Percentiles rank a stretch among this genome's conserved stretches.
Evolutionary conservation across 2,329 filamentous ascomycete species (phyloP).

Genomic region (Neonectria hederae): DNA sequence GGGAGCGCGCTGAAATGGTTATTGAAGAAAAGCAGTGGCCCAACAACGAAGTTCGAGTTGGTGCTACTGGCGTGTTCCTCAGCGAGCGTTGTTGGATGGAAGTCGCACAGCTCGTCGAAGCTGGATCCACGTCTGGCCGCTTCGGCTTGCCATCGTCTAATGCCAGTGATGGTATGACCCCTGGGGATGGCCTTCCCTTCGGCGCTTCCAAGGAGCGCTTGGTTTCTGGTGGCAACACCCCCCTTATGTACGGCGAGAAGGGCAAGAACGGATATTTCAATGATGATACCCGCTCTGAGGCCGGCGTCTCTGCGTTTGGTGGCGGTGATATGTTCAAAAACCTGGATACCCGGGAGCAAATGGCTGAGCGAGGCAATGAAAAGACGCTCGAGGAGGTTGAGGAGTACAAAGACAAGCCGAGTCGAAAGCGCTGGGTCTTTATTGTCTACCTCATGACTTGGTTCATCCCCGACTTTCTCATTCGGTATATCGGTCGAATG

Average conservation of each 20-base stretch:
- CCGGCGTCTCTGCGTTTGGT: slow-evolving; percentile 89
- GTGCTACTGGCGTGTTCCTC: slow-evolving; percentile 92
- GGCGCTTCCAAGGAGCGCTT: slow-evolving; percentile 70
- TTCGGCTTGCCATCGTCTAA: slow-evolving; percentile 57
- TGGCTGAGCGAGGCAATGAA: slow-evolving; percentile 94
- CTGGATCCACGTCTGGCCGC: slow-evolving; percentile 59
- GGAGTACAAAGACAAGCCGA: slow-evolving; percentile 77
- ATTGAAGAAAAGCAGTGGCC: slow-evolving; percentile 94
- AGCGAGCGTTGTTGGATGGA: slow-evolving; percentile 97
- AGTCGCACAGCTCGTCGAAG: slow-evolving; percentile 78
- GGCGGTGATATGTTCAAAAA: slow-evolving; percentile 98
- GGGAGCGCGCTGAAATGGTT: slow-evolving; percentile 90
- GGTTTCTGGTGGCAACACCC: slow-evolving; percentile 62
- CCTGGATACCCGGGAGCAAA: slow-evolving; percentile 89
- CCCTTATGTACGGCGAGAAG: slow-evolving; percentile 77
- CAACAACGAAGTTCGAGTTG: slow-evolving; percentile 87
- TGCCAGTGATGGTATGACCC: slow-evolving; percentile 68
- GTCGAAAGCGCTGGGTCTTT: slow-evolving; percentile 90
- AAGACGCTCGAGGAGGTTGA: slow-evolving; percentile 92
- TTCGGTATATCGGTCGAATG: slow-evolving; percentile 83
- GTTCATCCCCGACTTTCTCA: slow-evolving; percentile 84
- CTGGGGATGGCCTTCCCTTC: slow-evolving; percentile 69
- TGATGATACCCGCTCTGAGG: slow-evolving; percentile 90
- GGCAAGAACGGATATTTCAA: slow-evolving; percentile 83
- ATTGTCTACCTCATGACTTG: slow-evolving; percentile 86